Base-by-base conservation (phyloP, 2,329 filamentous ascomycete genomes). In the Lomentospora prolificans region DNA sequence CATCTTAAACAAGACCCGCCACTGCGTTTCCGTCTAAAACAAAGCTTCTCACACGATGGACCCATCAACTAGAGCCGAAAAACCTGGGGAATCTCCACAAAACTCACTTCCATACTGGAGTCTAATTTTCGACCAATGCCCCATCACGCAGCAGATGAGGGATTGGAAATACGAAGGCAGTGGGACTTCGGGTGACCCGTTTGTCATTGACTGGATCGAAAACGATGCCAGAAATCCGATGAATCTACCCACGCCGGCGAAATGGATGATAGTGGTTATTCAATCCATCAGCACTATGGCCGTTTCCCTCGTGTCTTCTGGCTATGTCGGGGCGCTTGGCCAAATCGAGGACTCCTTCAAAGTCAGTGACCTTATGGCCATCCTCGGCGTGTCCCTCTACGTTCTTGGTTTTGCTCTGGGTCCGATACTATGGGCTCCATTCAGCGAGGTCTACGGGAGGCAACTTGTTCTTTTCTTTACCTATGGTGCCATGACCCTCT, bases 251-350 rank as follows among this genome's bases (percentile, higher is more conserved):
- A 58, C 64, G 2, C 56, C 64, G 25, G 79, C 77, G 68, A 89
- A 88, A 70, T 90, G 86, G 86, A 65, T 66, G 28, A 80, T 86
- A 59, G 86, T 83, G 1, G 64, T 79, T 54, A 31, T 60, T 9
- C 80, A 85, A 56, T 84, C 86, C 9, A 62, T 86, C 27, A 81
- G 85, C 12, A 86, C 85, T 1, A 75, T 90, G 50, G 84, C 78
- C 25, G 84, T 89, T 28, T 75, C 87, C 3, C 86, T 90, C 61
- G 81, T 82, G 56, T 87, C 84, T 17, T 85, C 82, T 1, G 85
- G 85, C 30, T 87, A 82, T 66, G 80, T 79, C 3, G 81, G 81
- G 10, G 81, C 80, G 50, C 66, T 84, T 10, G 56, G 24, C 3
- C 27, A 51, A 33, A 51, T 51, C 24, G 30, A 19, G 8, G 25